phyloP scores from a whole-genome alignment of 345 rosid species.

The Hibiscus trionum region DNA sequence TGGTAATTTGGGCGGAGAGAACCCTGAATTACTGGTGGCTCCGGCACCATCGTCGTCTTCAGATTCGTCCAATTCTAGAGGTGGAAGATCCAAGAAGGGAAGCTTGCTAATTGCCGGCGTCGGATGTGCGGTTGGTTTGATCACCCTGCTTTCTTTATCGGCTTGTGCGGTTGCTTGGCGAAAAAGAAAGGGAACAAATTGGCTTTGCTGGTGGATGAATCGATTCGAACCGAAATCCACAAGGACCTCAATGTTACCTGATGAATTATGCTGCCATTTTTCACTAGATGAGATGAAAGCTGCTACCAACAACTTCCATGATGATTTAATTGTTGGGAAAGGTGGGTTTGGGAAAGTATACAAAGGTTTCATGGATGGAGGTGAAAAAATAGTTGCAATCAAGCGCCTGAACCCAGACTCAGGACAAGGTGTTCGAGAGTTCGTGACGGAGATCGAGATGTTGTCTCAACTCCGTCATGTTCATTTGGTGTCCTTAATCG shows the following conservation, averaged over 20 bases:
- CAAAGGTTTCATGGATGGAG: not conserved
- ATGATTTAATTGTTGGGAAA: not conserved
- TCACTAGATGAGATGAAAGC: not conserved
- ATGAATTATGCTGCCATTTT: not conserved
- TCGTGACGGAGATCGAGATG: not conserved
- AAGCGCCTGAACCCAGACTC: no score
- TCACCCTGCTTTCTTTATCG: not conserved
- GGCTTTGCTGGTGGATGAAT: not conserved
- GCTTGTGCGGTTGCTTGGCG: not conserved
- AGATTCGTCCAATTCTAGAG: not conserved
- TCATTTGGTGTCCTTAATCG: conserved; percentile 42
- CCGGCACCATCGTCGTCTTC: not conserved
- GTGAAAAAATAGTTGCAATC: not conserved
- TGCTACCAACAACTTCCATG: conserved; percentile 1
- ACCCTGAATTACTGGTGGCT: conserved; percentile 14
- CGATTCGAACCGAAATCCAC: not conserved
- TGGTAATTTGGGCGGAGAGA: conserved; percentile 36
- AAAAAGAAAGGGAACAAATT: not conserved
- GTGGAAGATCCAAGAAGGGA: not conserved
- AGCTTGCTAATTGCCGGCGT: not conserved
- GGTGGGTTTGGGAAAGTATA: not conserved
- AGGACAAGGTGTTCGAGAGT: not conserved
- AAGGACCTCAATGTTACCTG: not conserved
- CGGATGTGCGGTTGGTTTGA: not conserved
- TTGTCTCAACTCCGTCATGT: conserved; percentile 42